Conservation (phyloP, 805 yeast genomes). For the Pichia pseudocactophila region DNA sequence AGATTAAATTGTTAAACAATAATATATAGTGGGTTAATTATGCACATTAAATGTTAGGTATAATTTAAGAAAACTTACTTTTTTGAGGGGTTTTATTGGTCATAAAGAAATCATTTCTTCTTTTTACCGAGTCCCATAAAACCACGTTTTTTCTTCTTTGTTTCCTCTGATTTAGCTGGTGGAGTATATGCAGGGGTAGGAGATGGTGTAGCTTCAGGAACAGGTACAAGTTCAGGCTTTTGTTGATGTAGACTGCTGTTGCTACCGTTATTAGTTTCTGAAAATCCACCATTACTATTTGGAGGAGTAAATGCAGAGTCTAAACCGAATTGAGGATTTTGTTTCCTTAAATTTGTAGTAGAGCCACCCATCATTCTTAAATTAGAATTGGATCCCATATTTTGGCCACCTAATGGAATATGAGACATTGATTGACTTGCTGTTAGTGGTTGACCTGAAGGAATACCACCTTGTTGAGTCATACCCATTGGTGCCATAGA, state of each 20-base stretch:
- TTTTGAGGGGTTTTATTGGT: not conserved
- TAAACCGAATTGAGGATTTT: slow-evolving; percentile 1
- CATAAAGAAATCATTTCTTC: not conserved
- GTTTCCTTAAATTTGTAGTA: not conserved
- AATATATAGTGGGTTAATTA: not conserved
- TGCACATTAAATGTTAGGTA: not conserved
- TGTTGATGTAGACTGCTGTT: slow-evolving; percentile 2
- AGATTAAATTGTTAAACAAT: not conserved
- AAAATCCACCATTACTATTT: slow-evolving; percentile 4
- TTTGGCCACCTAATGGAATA: not conserved
- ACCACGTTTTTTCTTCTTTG: slow-evolving; percentile 32
- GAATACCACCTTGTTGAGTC: too few relatives aligned
- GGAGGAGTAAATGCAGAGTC: slow-evolving; percentile 1
- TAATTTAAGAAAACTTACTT: not conserved
- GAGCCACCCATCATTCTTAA: slow-evolving; percentile 1
- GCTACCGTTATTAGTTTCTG: slow-evolving; percentile 4
- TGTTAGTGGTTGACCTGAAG: not conserved
- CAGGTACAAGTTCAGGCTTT: slow-evolving; percentile 14
- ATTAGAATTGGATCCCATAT: not conserved
- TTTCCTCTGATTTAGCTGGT: slow-evolving; percentile 21
- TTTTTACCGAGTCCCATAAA: slow-evolving; percentile 59
- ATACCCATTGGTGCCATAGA: slow-evolving; percentile 23
- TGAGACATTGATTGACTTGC: not conserved
- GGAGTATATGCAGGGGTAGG: slow-evolving; percentile 46
- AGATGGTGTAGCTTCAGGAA: slow-evolving; percentile 27